Evolutionary conservation across 179 eudicot species (phyloP).

Genomic region (Camellia oleifera): DNA sequence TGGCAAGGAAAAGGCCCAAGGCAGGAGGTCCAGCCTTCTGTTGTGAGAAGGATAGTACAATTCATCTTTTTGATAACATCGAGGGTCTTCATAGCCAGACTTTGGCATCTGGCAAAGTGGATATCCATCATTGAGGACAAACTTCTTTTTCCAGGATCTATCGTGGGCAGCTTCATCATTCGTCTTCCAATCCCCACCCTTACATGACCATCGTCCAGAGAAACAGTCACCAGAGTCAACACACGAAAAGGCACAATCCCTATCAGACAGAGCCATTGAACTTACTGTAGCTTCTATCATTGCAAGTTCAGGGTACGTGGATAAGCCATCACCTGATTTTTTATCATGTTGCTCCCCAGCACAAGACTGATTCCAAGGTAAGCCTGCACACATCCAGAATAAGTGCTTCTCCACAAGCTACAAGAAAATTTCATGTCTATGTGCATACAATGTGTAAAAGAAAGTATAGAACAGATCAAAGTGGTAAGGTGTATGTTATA

Average conservation of each 20-base stretch:
- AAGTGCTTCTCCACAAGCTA: not conserved
- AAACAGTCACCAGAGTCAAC: constrained; percentile 54
- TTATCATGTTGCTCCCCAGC: constrained; percentile 48
- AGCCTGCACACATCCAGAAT: constrained; percentile 36
- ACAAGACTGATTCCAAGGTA: constrained; percentile 17
- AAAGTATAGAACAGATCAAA: not conserved
- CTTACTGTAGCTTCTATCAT: constrained; percentile 51
- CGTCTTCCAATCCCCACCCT: constrained; percentile 96
- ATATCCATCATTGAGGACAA: constrained; percentile 90
- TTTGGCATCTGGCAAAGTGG: constrained; percentile 83
- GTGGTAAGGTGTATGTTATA: not conserved
- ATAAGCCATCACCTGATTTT: not conserved
- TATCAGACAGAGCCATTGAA: constrained; percentile 46
- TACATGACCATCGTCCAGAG: constrained; percentile 82
- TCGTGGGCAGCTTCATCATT: constrained; percentile 72
- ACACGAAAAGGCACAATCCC: constrained; percentile 37
- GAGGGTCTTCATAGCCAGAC: constrained; percentile 87
- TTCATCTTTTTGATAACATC: constrained; percentile 72
- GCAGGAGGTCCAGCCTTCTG: constrained; percentile 77
- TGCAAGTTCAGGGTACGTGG: constrained; percentile 35
- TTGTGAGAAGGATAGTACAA: constrained; percentile 62
- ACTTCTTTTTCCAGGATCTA: constrained; percentile 50
- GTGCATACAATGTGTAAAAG: not conserved
- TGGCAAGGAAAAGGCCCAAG: constrained; percentile 73
- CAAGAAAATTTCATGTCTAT: not conserved